Percentiles rank a stretch among this genome's conserved stretches.
These are phyloP conservation scores for Didymellaceae sp. DNA, from an alignment of 2,329 filamentous ascomycete genomes.

Conservation along the genomic window DNA sequence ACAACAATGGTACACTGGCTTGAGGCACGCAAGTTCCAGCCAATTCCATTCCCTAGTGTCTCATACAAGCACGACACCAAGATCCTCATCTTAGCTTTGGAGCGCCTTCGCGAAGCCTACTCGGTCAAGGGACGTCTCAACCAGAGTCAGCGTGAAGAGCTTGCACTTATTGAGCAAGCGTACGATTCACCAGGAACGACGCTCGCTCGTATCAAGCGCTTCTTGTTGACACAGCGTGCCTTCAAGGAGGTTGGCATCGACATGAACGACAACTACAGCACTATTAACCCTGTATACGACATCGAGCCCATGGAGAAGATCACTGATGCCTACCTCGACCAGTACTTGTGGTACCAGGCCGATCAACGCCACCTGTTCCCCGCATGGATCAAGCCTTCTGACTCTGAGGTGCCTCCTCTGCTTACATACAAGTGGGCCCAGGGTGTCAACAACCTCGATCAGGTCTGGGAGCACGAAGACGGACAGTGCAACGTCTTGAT, in stretches of 20 bases:
- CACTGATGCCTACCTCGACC: constrained; percentile 96
- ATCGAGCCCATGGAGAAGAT: constrained; percentile 99
- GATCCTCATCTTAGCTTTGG: constrained; percentile 93
- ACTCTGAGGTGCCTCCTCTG: constrained; percentile 94
- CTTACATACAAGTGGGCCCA: constrained; percentile 99
- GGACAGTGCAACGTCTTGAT: constrained; percentile 99
- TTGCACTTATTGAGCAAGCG: constrained; percentile 96
- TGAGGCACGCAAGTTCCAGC: constrained; percentile 96
- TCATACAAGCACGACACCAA: constrained; percentile 99
- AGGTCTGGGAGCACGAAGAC: constrained; percentile 91
- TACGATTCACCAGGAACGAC: constrained; percentile 98
- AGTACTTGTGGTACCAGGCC: constrained; percentile 99
- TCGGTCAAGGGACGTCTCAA: constrained; percentile 97
- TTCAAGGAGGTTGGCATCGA: constrained; percentile 99
- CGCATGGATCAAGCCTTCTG: constrained; percentile 98
- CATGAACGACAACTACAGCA: constrained; percentile 99
- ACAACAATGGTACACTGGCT: constrained; percentile 99
- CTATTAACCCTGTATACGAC: constrained; percentile 98
- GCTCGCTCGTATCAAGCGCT: constrained; percentile 94
- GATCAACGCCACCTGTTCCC: constrained; percentile 97
- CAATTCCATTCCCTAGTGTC: constrained; percentile 97
- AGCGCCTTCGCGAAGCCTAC: constrained; percentile 92
- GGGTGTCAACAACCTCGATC: constrained; percentile 96
- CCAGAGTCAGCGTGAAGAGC: constrained; percentile 94
- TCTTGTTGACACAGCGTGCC: constrained; percentile 92